These are phyloP conservation scores for Blastobotrys proliferans DNA, from an alignment of 1,139 yeast genomes.

Conservation along the genomic window DNA sequence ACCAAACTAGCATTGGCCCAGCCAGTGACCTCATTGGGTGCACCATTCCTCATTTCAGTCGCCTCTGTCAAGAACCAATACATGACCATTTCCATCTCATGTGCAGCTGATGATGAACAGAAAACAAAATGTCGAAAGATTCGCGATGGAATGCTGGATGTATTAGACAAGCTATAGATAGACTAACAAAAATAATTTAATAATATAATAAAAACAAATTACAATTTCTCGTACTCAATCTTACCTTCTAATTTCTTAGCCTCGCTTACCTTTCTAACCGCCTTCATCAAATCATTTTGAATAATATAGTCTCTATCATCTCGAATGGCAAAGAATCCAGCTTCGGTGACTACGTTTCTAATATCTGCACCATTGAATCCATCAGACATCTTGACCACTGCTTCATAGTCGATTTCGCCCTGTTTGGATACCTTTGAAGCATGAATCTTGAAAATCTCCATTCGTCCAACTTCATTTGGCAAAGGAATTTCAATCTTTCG, in stretches of 20 bases:
- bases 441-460: slow-evolving; percentile 93
- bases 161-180: slow-evolving; percentile 1
- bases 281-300: slow-evolving; percentile 94
- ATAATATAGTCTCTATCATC: slow-evolving; percentile 94
- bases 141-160: neutral
- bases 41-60: slow-evolving; percentile 12
- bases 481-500: slow-evolving; percentile 94
- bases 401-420: slow-evolving; percentile 97
- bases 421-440: slow-evolving; percentile 79
- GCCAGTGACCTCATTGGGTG: slow-evolving; percentile 13
- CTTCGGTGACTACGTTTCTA: slow-evolving; percentile 97
- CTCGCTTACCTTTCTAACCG: slow-evolving; percentile 96
- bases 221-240: slow-evolving; percentile 87
- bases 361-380: slow-evolving; percentile 99
- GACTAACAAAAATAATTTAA: neutral
- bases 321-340: slow-evolving; percentile 96
- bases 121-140: slow-evolving; percentile 8
- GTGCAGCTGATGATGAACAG: slow-evolving; percentile 13
- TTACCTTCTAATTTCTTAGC: slow-evolving; percentile 96
- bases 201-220: slow-evolving; percentile 18
- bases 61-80: slow-evolving; percentile 11
- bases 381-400: slow-evolving; percentile 96
- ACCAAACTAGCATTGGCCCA: slow-evolving; percentile 14
- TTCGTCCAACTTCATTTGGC: slow-evolving; percentile 95
- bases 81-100: slow-evolving; percentile 9